phyloP scores from a whole-genome alignment of 2,329 filamentous ascomycete species.

The Penicillium sp. region DNA sequence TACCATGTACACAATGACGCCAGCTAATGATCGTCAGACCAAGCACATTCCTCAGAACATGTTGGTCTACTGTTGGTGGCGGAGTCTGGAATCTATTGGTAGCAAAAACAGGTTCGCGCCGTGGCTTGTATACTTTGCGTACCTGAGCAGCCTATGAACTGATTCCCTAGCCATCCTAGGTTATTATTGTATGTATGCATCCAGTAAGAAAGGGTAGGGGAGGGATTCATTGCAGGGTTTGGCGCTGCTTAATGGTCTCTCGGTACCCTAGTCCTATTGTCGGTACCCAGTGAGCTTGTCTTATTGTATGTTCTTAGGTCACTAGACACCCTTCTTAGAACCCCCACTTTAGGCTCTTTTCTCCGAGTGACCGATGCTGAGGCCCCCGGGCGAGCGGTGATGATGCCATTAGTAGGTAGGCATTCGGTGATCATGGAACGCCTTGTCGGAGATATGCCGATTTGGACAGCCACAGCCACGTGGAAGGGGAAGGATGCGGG shows the following conservation, averaged over 20 bases:
- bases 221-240: background rate
- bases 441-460: background rate
- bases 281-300: background rate
- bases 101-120: background rate
- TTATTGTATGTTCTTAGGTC: background rate
- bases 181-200: background rate
- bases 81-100: background rate
- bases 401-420: background rate
- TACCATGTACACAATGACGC: background rate
- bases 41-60: background rate
- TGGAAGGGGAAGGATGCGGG: constrained; percentile 7
- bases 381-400: background rate
- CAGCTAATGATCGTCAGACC: background rate
- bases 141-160: background rate
- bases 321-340: background rate
- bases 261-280: background rate
- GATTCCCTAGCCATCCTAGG: background rate
- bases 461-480: constrained; percentile 3
- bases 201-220: background rate
- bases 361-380: background rate
- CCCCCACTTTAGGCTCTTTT: background rate
- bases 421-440: background rate
- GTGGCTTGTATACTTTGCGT: background rate
- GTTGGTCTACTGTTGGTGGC: background rate
- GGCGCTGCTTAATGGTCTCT: background rate